A percentile compares a stretch with the other conserved stretches of the same genome.
phyloP scores from a whole-genome alignment of 306 rosid genomes.

The Dryas drummondii region DNA sequence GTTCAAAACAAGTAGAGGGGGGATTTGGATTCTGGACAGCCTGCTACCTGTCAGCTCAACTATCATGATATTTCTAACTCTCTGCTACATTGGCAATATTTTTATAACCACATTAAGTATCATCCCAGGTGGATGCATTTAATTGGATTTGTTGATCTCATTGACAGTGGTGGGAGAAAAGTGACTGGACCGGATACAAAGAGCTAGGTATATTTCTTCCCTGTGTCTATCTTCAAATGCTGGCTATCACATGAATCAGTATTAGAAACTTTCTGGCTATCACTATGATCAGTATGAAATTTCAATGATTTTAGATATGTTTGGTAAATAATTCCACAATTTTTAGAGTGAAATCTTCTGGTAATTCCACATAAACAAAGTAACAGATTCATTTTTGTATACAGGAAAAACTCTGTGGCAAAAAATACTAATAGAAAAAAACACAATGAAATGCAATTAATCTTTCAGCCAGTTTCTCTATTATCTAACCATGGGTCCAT shows the following conservation, averaged over 20 bases:
- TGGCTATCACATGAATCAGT: conserved; percentile 3
- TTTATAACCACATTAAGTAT: conserved; percentile 56
- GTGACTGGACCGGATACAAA: conserved; percentile 99
- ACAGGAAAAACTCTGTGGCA: background rate
- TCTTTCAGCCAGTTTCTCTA: background rate
- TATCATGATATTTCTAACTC: conserved; percentile 7
- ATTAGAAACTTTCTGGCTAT: background rate
- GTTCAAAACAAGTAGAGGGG: background rate
- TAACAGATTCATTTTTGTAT: background rate
- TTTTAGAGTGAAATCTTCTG: background rate
- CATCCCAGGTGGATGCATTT: conserved; percentile 84
- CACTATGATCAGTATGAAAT: background rate
- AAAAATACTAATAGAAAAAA: no score
- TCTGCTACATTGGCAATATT: conserved; percentile 30
- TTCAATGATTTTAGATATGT: conserved; percentile 3
- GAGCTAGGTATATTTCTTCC: conserved; percentile 78
- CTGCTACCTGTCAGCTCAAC: background rate
- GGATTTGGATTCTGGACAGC: background rate
- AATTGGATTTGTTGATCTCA: conserved; percentile 93
- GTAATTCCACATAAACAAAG: background rate
- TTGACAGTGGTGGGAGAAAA: conserved; percentile 99
- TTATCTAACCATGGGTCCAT: background rate
- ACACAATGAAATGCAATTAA: no score
- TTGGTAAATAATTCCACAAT: background rate
- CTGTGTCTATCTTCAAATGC: conserved; percentile 15